Percentiles rank a stretch among this genome's conserved stretches.
Evolutionary conservation across 352 stramenopile genomes (phyloP).

Genomic region (Globisporangium sylvaticum): DNA sequence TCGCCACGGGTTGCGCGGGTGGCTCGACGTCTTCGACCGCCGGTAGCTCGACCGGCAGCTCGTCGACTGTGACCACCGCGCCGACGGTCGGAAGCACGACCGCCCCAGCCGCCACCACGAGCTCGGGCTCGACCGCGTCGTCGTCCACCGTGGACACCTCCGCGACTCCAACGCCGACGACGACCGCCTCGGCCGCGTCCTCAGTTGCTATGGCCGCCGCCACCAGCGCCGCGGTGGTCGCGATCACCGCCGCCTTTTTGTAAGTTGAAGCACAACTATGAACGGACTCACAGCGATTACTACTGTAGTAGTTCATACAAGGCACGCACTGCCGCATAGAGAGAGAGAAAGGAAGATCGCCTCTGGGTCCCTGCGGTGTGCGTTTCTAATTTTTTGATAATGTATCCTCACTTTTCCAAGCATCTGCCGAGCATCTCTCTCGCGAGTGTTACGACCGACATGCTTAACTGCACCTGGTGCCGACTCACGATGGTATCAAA

Average conservation of each 20-base stretch:
- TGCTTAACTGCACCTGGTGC: no score
- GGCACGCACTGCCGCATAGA: not conserved
- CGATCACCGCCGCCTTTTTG: not conserved
- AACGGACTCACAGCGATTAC: no score
- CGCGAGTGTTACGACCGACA: no score
- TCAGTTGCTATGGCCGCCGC: not conserved
- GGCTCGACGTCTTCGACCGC: not conserved
- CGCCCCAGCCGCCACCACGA: not conserved
- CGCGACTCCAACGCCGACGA: not conserved
- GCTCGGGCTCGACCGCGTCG: not conserved
- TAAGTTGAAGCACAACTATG: not conserved
- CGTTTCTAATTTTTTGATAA: no score
- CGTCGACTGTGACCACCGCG: not conserved
- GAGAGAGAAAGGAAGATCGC: not conserved
- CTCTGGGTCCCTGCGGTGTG: no score
- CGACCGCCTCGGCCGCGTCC: not conserved
- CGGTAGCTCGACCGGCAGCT: not conserved
- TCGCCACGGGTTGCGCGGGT: not conserved
- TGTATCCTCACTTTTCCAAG: no score
- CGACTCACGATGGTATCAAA: no score
- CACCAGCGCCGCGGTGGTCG: not conserved
- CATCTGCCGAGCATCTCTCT: no score
- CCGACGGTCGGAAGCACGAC: not conserved
- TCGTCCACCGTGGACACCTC: not conserved
- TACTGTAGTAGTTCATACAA: no score